Conservation (phyloP, 768 basidiomycete genomes). For the Amylocystis lapponica region DNA sequence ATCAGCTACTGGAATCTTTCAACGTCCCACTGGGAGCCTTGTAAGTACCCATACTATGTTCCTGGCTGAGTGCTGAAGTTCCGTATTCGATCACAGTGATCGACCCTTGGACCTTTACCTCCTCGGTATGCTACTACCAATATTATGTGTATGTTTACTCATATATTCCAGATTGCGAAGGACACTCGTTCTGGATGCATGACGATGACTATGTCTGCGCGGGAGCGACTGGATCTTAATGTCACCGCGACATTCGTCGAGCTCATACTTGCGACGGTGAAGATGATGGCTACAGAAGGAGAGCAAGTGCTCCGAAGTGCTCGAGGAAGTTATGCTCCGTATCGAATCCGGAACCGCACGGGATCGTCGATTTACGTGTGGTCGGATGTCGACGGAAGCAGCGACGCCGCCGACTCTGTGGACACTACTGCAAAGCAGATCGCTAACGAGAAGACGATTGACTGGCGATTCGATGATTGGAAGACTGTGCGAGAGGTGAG, state of each 20-base stretch:
- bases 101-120: slow-evolving; percentile 90
- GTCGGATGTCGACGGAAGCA: slow-evolving; percentile 67
- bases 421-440: slow-evolving; percentile 54
- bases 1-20: slow-evolving; percentile 96
- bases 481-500: slow-evolving; percentile 86
- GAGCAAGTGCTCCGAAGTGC: slow-evolving; percentile 67
- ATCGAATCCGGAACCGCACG: slow-evolving; percentile 86
- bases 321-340: slow-evolving; percentile 89
- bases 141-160: no score
- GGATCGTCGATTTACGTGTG: slow-evolving; percentile 82
- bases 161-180: slow-evolving; percentile 42
- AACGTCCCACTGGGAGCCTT: slow-evolving; percentile 97
- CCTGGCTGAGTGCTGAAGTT: no score
- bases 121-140: slow-evolving; percentile 44
- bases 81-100: slow-evolving; percentile 58
- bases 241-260: slow-evolving; percentile 88
- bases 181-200: slow-evolving; percentile 46
- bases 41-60: no score
- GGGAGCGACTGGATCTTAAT: slow-evolving; percentile 86
- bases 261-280: slow-evolving; percentile 66
- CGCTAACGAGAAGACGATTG: slow-evolving; percentile 67
- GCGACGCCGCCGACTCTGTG: slow-evolving; percentile 32
- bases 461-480: slow-evolving; percentile 98
- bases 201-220: slow-evolving; percentile 59
- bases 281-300: slow-evolving; percentile 70